Base-by-base conservation (phyloP, 2,329 filamentous ascomycete genomes). In the Gaeumannomyces sp. region DNA sequence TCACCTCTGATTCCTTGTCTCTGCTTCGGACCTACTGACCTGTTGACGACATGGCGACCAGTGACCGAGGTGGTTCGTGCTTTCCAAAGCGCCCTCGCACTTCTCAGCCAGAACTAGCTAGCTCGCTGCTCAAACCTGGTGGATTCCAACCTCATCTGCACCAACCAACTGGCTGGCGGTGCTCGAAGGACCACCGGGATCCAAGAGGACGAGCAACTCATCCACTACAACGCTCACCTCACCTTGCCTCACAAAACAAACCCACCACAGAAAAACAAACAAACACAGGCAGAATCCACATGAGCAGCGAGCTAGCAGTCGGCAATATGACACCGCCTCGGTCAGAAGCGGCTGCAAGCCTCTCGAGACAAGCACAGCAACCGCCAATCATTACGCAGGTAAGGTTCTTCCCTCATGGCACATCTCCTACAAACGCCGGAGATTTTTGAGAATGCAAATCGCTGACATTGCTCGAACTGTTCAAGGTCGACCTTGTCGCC, bases 71-170 rank as follows among this genome's bases (percentile, higher is more conserved):
- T 89, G 64, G 83, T 89, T 13, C 79, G 81, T 62, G 86, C 86
- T 27, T 88, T 89, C 73, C 83, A 88, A 71, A 86, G 80, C 70
- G 86, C 86, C 31, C 72, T 89, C 67, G 83, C 83, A 4, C 77
- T 88, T 59, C 76, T 88, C 25, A 81, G 76, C 67, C 74, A 74
- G 64, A 67, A 68, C 31, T 33, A 57, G 38, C 22, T n/a, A n/a
- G 45, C 45, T 53, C 45, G 45, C 45, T 53, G 45, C 45, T 53
- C 45, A 53, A 28, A 60, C 59, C 28, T 19, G 25, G 45, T n/a
- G 45, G 45, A n/a, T 53, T 19, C 22, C 8, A n/a, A n/a, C 45
- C 45, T 53, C 45, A 53, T 10, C 19, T 0, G 45, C 45, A 53
- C 45, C 45, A n/a, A n/a, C 45, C 45, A 53, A n/a, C 45, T 53